These are phyloP conservation scores for Phytophthora quininea DNA, from an alignment of 352 stramenopile genomes.

Conservation along the genomic window DNA sequence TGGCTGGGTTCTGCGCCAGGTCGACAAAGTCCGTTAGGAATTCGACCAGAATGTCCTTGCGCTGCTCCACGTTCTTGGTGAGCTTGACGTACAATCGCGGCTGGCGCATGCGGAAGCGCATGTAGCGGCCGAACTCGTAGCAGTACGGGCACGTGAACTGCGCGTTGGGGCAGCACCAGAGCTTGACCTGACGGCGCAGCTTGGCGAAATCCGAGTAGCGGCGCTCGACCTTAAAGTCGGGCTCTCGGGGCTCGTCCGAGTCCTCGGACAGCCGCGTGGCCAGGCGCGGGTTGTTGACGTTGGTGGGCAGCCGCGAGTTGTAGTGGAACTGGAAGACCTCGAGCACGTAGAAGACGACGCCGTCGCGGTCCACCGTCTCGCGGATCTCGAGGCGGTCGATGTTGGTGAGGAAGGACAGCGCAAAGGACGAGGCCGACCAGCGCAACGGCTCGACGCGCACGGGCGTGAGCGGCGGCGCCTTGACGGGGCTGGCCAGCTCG, in stretches of 20 bases:
- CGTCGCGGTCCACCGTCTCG: slow-evolving; percentile 43
- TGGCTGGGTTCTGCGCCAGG: slow-evolving; percentile 47
- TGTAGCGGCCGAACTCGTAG: slow-evolving; percentile 59
- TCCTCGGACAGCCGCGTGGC: slow-evolving; percentile 27
- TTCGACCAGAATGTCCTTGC: slow-evolving; percentile 54
- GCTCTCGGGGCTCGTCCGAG: slow-evolving; percentile 24
- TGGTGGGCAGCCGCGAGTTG: slow-evolving; percentile 52
- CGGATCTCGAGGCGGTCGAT: slow-evolving; percentile 64
- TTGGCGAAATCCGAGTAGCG: slow-evolving; percentile 70
- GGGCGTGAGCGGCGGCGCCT: slow-evolving; percentile 42
- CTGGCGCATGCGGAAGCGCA: slow-evolving; percentile 57
- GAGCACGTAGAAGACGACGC: slow-evolving; percentile 61
- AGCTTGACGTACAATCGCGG: slow-evolving; percentile 52
- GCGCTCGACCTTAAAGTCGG: slow-evolving; percentile 62
- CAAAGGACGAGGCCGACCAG: slow-evolving; percentile 33
- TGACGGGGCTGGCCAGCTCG: slow-evolving; percentile 27
- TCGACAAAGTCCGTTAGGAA: slow-evolving; percentile 60
- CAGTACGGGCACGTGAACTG: slow-evolving; percentile 66
- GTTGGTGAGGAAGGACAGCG: slow-evolving; percentile 53
- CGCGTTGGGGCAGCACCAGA: slow-evolving; percentile 49
- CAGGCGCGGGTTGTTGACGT: slow-evolving; percentile 48
- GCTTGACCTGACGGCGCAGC: slow-evolving; percentile 50
- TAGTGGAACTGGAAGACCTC: slow-evolving; percentile 61
- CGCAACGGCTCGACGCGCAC: slow-evolving; percentile 49
- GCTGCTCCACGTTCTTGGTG: slow-evolving; percentile 39